Conservation (phyloP, 805 yeast genomes). For the Ogataea minuta region DNA sequence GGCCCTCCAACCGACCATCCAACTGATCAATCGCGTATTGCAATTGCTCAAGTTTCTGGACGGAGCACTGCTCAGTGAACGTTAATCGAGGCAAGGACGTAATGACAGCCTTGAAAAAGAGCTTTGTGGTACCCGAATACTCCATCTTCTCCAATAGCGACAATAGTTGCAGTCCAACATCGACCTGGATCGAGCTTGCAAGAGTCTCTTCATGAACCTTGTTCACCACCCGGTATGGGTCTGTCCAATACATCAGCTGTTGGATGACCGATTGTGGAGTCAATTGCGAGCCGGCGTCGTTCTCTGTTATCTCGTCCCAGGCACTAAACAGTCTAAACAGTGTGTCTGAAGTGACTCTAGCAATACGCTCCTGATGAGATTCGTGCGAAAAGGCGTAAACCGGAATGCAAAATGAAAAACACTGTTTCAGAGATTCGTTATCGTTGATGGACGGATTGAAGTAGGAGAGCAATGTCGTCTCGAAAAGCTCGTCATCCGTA, state of each 20-base stretch:
- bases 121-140: constrained; percentile 51
- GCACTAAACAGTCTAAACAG: constrained; percentile 51
- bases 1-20: constrained; percentile 26
- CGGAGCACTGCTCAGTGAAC: constrained; percentile 34
- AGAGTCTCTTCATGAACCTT: constrained; percentile 40
- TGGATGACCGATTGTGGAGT: constrained; percentile 57
- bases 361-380: constrained; percentile 65
- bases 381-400: constrained; percentile 78
- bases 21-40: constrained; percentile 23
- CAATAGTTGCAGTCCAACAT: constrained; percentile 54
- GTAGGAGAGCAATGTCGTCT: constrained; percentile 67
- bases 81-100: constrained; percentile 48
- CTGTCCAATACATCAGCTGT: constrained; percentile 82
- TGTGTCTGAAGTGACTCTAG: constrained; percentile 64
- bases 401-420: constrained; percentile 82
- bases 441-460: constrained; percentile 65
- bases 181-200: constrained; percentile 51
- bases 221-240: constrained; percentile 65
- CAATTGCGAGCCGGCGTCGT: constrained; percentile 30
- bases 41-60: constrained; percentile 23
- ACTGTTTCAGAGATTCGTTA: constrained; percentile 71
- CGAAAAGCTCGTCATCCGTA: constrained; percentile 67
- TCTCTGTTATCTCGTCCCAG: constrained; percentile 39
- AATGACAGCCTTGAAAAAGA: constrained; percentile 51
- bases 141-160: constrained; percentile 46